Percentiles rank a stretch among this genome's conserved stretches.
Evolutionary conservation across 495 filamentous ascomycete species (phyloP).

Genomic region (Aspergillus steynii): DNA sequence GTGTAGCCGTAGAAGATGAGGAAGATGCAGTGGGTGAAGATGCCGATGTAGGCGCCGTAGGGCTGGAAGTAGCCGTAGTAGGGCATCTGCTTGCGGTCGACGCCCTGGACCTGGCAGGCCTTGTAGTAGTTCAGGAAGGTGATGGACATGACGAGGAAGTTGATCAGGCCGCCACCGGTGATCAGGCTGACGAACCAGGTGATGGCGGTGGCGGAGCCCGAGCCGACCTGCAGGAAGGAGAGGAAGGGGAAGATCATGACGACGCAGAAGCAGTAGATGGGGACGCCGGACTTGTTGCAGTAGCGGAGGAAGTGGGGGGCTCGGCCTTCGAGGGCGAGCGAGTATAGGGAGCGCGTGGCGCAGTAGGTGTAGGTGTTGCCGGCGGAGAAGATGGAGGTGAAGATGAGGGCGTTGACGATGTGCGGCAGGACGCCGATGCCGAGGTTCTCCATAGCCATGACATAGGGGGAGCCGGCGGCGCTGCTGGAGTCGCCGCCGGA

Average conservation of each 20-base stretch:
- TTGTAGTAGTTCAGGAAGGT: slow-evolving; percentile 58
- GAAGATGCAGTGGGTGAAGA: slow-evolving; percentile 39
- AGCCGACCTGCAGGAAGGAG: slow-evolving; percentile 34
- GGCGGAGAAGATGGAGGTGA: slow-evolving; percentile 70
- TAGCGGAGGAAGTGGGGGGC: slow-evolving; percentile 63
- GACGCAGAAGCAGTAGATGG: slow-evolving; percentile 48
- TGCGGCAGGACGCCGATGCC: slow-evolving; percentile 65
- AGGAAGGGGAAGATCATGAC: slow-evolving; percentile 52
- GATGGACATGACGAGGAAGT: slow-evolving; percentile 50
- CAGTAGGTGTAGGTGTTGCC: slow-evolving; percentile 85
- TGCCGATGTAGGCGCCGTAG: slow-evolving; percentile 50
- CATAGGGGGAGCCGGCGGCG: slow-evolving; percentile 73
- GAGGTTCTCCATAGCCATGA: slow-evolving; percentile 78
- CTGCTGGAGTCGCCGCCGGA: slow-evolving; percentile 31
- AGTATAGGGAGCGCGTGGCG: slow-evolving; percentile 72
- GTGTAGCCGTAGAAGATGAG: slow-evolving; percentile 52
- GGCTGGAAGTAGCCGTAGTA: slow-evolving; percentile 59
- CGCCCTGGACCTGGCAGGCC: slow-evolving; percentile 53
- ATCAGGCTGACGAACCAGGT: slow-evolving; percentile 37
- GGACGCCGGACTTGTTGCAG: slow-evolving; percentile 48
- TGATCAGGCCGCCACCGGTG: slow-evolving; percentile 48
- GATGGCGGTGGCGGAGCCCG: slow-evolving; percentile 33
- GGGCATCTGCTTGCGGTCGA: slow-evolving; percentile 51
- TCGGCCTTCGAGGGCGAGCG: slow-evolving; percentile 63
- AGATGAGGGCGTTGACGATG: slow-evolving; percentile 63